phyloP scores from a whole-genome alignment of 164 flowering plant species.

The Macadamia integrifolia region DNA sequence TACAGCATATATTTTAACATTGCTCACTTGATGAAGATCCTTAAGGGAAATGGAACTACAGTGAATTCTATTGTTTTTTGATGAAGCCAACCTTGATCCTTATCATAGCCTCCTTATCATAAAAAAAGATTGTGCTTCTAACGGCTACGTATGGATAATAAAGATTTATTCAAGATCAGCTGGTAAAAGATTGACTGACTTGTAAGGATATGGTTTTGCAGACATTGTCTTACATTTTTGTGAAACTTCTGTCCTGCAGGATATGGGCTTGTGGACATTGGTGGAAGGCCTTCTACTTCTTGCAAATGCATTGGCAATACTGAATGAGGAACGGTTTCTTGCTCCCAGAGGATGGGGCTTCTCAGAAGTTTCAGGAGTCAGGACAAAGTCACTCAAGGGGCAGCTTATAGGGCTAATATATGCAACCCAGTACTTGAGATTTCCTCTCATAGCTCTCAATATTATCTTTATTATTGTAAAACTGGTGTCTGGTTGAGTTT shows the following conservation, averaged over 20 bases:
- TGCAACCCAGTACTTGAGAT: conserved; percentile 61
- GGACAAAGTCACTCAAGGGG: conserved; percentile 48
- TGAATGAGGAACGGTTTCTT: conserved; percentile 80
- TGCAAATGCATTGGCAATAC: conserved; percentile 70
- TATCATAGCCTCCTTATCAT: too few relatives aligned
- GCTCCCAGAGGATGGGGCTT: conserved; percentile 76
- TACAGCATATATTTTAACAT: too few relatives aligned
- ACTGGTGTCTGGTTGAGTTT: conserved; percentile 52
- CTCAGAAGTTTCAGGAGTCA: conserved; percentile 38
- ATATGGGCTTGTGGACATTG: conserved; percentile 73
- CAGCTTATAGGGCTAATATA: conserved; percentile 73
- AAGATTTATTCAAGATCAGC: too few relatives aligned
- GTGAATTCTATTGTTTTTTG: too few relatives aligned
- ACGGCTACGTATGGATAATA: too few relatives aligned
- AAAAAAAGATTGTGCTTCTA: too few relatives aligned
- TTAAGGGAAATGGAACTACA: too few relatives aligned
- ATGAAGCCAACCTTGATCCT: too few relatives aligned
- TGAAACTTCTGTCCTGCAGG: conserved; percentile 17
- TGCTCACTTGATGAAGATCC: too few relatives aligned
- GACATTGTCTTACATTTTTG: too few relatives aligned
- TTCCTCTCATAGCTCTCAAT: conserved; percentile 56
- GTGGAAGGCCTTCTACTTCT: conserved; percentile 64
- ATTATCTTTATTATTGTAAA: conserved; percentile 45
- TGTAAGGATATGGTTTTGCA: too few relatives aligned
- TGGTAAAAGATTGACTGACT: too few relatives aligned